Evolutionary conservation across 495 filamentous ascomycete species (phyloP).

Genomic region (Penicillium pulvis): DNA sequence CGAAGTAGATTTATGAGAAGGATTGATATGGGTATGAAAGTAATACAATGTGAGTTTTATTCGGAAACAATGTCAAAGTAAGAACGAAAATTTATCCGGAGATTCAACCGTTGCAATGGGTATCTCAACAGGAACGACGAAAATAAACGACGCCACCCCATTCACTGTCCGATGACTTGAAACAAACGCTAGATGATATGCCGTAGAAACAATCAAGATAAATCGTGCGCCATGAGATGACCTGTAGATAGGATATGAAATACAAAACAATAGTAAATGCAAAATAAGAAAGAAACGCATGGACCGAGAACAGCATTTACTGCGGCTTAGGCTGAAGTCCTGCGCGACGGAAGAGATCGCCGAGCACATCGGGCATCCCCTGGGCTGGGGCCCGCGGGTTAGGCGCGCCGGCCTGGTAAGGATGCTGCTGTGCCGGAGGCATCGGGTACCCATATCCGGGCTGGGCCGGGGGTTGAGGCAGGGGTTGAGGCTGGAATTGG

Average conservation of each 20-base stretch:
- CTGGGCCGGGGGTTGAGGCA: not conserved
- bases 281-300: constrained; percentile 1
- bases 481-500: not conserved
- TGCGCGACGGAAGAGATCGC: constrained; percentile 46
- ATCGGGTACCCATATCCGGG: too few species aligned
- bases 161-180: constrained; percentile 1
- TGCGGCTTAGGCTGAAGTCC: constrained; percentile 32
- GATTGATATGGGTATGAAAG: too few species aligned
- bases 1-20: too few species aligned
- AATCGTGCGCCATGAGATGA: constrained; percentile 17
- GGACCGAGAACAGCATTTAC: constrained; percentile 7
- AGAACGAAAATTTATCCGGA: too few species aligned
- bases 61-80: too few species aligned
- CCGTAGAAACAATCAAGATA: constrained; percentile 12
- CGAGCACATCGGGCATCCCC: constrained; percentile 37
- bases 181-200: constrained; percentile 10
- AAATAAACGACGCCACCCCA: constrained; percentile 18
- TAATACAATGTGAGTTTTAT: too few species aligned
- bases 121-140: constrained; percentile 26
- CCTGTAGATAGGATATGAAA: not conserved
- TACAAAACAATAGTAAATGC: not conserved
- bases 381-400: constrained; percentile 8
- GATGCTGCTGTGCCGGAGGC: not conserved
- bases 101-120: constrained; percentile 21
- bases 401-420: not conserved